Evolutionary conservation across 2,329 filamentous ascomycete species (phyloP).

Genomic region (Aureobasidium sp.): DNA sequence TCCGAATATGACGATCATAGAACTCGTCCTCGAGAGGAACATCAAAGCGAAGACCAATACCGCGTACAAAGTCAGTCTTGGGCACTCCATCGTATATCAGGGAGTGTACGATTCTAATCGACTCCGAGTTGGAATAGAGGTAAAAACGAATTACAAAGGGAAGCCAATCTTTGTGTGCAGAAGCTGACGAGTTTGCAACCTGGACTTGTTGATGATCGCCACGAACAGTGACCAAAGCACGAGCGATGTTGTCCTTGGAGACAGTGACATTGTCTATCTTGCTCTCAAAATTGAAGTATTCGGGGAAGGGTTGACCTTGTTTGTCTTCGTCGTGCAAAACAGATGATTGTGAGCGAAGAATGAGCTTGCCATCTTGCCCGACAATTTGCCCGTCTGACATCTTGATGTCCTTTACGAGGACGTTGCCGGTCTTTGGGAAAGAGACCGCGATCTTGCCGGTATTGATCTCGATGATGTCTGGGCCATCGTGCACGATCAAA

Average conservation of each 20-base stretch:
- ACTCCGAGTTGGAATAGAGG: neutral
- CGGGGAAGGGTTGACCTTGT: neutral
- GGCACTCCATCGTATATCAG: neutral
- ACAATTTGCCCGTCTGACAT: neutral
- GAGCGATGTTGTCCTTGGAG: neutral
- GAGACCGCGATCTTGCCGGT: neutral
- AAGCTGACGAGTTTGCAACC: neutral
- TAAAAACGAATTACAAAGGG: neutral
- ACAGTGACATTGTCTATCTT: neutral
- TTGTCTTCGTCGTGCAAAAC: neutral
- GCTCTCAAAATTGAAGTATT: neutral
- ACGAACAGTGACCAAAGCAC: neutral
- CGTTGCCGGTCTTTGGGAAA: neutral
- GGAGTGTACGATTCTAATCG: neutral
- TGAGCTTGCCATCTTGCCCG: neutral
- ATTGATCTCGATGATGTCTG: neutral
- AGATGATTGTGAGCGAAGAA: neutral
- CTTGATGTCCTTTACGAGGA: neutral
- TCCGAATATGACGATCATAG: neutral
- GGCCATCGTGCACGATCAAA: neutral
- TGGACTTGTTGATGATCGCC: neutral
- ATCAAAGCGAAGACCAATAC: neutral
- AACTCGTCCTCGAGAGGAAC: neutral
- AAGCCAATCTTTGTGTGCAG: neutral
- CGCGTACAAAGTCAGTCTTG: neutral